phyloP scores from a whole-genome alignment of 352 stramenopile genomes.

The Pythium graminicola region DNA sequence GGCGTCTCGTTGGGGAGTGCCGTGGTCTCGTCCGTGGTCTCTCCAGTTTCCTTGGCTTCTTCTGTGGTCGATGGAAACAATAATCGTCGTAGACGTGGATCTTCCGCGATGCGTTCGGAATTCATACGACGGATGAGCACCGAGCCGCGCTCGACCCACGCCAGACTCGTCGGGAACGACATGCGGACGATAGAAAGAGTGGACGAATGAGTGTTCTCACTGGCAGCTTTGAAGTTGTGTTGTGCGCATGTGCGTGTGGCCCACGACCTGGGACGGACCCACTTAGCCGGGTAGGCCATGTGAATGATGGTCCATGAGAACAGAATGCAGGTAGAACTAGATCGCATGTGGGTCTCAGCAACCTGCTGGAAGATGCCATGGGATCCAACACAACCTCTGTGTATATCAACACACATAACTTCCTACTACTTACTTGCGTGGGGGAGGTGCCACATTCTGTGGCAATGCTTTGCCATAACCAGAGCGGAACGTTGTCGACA shows the following conservation, averaged over 20 bases:
- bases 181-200: too few relatives aligned
- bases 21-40: constrained; percentile 26
- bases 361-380: too few relatives aligned
- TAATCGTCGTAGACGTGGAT: constrained; percentile 64
- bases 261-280: constrained; percentile 17
- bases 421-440: constrained; percentile 80
- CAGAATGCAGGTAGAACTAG: constrained; percentile 8
- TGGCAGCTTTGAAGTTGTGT: constrained; percentile 21
- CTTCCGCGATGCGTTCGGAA: constrained; percentile 79
- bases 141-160: constrained; percentile 78
- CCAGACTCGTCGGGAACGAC: constrained; percentile 43
- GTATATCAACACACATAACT: too few relatives aligned
- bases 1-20: background rate
- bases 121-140: constrained; percentile 85
- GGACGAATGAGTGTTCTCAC: constrained; percentile 18
- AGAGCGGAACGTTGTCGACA: constrained; percentile 83
- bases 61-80: constrained; percentile 29
- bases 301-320: constrained; percentile 9
- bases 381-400: too few relatives aligned
- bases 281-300: constrained; percentile 7
- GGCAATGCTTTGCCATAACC: constrained; percentile 85
- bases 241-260: constrained; percentile 13
- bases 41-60: background rate
- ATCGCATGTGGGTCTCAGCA: background rate
- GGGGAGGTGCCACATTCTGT: constrained; percentile 73